Percentiles rank a stretch among this genome's conserved stretches.
These are phyloP conservation scores for Lichtheimia corymbifera DNA, from an alignment of 371 early-diverging fungal genomes.

Conservation along the genomic window DNA sequence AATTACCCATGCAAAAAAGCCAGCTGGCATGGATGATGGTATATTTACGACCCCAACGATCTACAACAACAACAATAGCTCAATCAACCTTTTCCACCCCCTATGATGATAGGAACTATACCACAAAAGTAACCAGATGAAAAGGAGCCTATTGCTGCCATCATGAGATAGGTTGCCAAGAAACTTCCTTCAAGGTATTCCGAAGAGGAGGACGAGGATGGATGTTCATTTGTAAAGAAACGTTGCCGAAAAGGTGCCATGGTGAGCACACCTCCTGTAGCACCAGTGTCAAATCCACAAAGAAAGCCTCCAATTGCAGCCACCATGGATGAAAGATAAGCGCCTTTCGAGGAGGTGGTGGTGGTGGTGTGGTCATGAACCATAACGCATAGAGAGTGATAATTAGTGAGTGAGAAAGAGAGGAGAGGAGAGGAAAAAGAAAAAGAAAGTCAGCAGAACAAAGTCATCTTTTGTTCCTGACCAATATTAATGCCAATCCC, in stretches of 20 bases:
- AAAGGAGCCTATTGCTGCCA: constrained; percentile 42
- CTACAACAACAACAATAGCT: constrained; percentile 17
- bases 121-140: constrained; percentile 42
- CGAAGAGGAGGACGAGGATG: background rate
- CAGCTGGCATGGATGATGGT: constrained; percentile 35
- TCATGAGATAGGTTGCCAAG: constrained; percentile 43
- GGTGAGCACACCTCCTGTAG: constrained; percentile 21
- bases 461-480: no score
- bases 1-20: constrained; percentile 36
- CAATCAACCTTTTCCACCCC: no score
- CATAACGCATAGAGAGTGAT: no score
- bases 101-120: background rate
- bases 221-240: constrained; percentile 17
- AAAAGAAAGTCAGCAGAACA: no score
- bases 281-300: constrained; percentile 9
- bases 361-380: no score
- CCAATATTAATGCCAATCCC: no score
- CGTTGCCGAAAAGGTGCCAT: constrained; percentile 12
- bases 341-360: no score
- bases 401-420: no score
- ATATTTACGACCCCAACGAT: constrained; percentile 38
- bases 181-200: constrained; percentile 25
- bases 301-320: no score
- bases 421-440: no score
- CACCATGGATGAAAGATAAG: no score